Evolutionary conservation across 1,284 basidiomycete genomes (phyloP), one percentile per base, ranked within the genome.

Genomic region (Termitomyces sp.): DNA sequence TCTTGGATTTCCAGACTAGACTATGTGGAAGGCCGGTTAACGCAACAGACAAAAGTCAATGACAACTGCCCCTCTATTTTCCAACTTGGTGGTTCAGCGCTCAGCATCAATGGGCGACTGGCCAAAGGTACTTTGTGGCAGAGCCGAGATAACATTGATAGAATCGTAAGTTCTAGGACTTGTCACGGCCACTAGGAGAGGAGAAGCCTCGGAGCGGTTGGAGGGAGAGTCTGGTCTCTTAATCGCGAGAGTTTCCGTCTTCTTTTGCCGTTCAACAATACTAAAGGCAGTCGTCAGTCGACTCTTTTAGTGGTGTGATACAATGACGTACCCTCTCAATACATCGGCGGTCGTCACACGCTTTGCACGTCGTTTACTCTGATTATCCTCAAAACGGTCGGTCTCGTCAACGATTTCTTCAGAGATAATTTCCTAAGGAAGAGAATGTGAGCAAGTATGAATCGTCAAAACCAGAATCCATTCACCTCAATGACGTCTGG

Each of bases 331-430:
- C 86, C 88, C 88, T 63, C 85, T 79, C 91, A 94, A 93, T 49
- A 93, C 77, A 8, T 83, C 78, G 8, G 86, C 79, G 7, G 84
- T 90, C 9, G 86, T 87, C 56, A 80, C 71, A 24, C 92, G 77
- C 60, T 79, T 85, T 0, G 88, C 88, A 14, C 75, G 74, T 47
- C 77, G 77, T 66, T 93, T 93, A 43, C 81, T 84, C 50, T 84
- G 83, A 64, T 93, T 95, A 61, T 93, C 91, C 59, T 90, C 84
- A 62, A 88, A 93, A 18, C 84, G 78, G 70, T 96, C 92, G 3
- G 91, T 94, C 68, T 95, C 92, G 64, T 95, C 92, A 35, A 94
- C 84, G 49, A 92, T 91, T 68, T 94, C 92, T 68, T 89, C 90
- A 0, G 86, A 84, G 18, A 93, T 88, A 58, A 93, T 91, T 75